Evolutionary conservation across 306 rosid genomes (phyloP).

Genomic region (Citrullus colocynthis): DNA sequence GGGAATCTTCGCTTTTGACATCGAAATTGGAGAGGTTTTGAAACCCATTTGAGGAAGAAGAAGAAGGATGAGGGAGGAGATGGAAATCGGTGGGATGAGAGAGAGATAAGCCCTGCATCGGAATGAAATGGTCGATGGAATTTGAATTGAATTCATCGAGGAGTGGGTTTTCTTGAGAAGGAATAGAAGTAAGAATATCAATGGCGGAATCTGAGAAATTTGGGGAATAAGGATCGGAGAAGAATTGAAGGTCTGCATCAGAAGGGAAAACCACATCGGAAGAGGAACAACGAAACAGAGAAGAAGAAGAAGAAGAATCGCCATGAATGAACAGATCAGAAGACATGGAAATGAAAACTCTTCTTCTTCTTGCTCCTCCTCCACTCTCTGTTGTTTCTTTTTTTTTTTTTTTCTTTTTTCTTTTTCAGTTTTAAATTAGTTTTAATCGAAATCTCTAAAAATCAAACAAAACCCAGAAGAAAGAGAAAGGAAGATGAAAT

Average conservation of each 20-base stretch:
- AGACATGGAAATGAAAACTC: conserved; percentile 34
- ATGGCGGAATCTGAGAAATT: conserved; percentile 29
- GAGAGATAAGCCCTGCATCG: conserved; percentile 24
- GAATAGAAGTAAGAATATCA: not conserved
- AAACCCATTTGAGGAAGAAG: conserved; percentile 17
- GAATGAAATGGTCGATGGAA: conserved; percentile 23
- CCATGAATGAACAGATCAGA: conserved; percentile 37
- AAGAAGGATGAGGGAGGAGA: conserved; percentile 2
- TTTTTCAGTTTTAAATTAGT: not conserved
- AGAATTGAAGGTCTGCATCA: conserved; percentile 31
- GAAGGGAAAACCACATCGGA: conserved; percentile 20
- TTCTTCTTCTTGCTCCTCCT: not conserved
- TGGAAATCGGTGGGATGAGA: conserved; percentile 15
- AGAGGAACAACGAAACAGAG: conserved; percentile 28
- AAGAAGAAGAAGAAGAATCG: conserved; percentile 13
- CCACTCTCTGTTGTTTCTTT: not conserved
- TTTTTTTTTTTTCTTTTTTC: not conserved
- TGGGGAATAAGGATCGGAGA: conserved; percentile 30
- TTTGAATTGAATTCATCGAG: conserved; percentile 16
- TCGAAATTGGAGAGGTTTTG: conserved; percentile 21
- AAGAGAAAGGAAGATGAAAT: not conserved
- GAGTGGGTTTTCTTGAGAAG: conserved; percentile 6
- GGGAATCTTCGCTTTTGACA: conserved; percentile 52
- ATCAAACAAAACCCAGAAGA: not conserved
- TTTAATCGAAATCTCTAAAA: not conserved